Percentiles rank a stretch among this genome's conserved stretches.
Conservation (phyloP, 331 rosid species). For the Malus hybrid region DNA sequence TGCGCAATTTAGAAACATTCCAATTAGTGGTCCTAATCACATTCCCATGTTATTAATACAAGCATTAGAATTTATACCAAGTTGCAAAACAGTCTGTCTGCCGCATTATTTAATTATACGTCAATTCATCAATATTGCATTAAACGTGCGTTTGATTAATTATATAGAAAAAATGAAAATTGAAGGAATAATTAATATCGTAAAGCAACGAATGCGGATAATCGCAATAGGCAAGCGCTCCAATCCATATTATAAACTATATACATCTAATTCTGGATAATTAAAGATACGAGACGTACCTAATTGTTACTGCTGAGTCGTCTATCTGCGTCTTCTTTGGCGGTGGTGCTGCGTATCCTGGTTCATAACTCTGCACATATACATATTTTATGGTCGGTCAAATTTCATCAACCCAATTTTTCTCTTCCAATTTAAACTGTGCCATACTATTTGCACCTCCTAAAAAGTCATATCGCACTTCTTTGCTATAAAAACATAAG, state of each 20-base stretch:
- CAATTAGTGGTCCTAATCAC: neutral
- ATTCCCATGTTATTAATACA: neutral
- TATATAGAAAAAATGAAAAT: neutral
- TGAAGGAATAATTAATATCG: neutral
- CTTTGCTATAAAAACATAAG: too few species aligned
- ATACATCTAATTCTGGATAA: neutral
- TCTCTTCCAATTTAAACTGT: neutral
- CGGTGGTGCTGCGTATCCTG: constrained; percentile 57
- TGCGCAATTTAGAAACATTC: neutral
- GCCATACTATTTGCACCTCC: neutral
- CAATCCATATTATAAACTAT: too few species aligned
- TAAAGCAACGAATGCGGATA: neutral
- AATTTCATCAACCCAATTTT: neutral
- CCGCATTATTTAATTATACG: neutral
- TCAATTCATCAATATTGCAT: neutral
- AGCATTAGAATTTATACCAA: neutral
- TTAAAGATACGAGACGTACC: constrained; percentile 31
- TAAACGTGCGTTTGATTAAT: neutral
- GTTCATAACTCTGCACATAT: constrained; percentile 63
- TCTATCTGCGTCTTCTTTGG: constrained; percentile 47
- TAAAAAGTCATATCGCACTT: neutral
- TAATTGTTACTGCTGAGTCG: constrained; percentile 53
- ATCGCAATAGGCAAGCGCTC: too few species aligned
- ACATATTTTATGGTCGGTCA: neutral
- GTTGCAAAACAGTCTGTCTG: neutral